Percentiles rank a stretch among this genome's conserved stretches.
Evolutionary conservation across 2,329 filamentous ascomycete species (phyloP).

Genomic region (Colletotrichum lindemuthianum): DNA sequence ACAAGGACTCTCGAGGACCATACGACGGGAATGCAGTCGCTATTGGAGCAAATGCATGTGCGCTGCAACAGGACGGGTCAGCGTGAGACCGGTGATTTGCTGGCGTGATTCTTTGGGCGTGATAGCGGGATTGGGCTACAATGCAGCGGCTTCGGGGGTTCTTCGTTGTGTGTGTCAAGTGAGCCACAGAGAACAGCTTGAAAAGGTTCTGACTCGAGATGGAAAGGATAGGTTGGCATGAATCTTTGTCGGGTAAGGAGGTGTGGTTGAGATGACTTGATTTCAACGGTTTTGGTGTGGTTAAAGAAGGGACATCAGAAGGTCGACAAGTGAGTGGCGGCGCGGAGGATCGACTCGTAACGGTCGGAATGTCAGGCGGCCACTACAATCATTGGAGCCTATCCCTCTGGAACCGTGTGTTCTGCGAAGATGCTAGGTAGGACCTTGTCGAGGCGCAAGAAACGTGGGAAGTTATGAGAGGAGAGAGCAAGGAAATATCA

Average conservation of each 20-base stretch:
- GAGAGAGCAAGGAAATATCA: constrained; percentile 1
- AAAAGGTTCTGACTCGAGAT: not conserved
- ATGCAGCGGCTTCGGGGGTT: constrained; percentile 17
- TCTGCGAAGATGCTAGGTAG: constrained; percentile 26
- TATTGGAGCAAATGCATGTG: constrained; percentile 33
- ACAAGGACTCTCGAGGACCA: constrained; percentile 27
- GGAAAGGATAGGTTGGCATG: constrained; percentile 10
- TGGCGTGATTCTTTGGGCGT: constrained; percentile 23
- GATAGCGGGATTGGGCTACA: constrained; percentile 22
- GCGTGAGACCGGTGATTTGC: constrained; percentile 17
- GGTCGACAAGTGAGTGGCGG: constrained; percentile 21
- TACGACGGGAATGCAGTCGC: constrained; percentile 31
- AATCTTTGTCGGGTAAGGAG: not conserved
- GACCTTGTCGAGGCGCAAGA: constrained; percentile 28
- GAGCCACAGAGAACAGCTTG: constrained; percentile 7
- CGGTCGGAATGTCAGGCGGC: constrained; percentile 22
- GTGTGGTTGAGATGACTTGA: not conserved
- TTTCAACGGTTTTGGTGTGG: constrained; percentile 8
- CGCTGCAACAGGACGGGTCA: constrained; percentile 22
- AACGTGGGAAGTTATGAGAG: not conserved
- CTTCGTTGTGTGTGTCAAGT: constrained; percentile 4
- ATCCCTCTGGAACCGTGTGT: constrained; percentile 22
- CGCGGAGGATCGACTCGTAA: constrained; percentile 28
- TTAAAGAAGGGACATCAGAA: constrained; percentile 10
- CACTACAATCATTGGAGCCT: constrained; percentile 15